Conservation (phyloP, 164 flowering plant species). For the Euptelea pleiosperma region DNA sequence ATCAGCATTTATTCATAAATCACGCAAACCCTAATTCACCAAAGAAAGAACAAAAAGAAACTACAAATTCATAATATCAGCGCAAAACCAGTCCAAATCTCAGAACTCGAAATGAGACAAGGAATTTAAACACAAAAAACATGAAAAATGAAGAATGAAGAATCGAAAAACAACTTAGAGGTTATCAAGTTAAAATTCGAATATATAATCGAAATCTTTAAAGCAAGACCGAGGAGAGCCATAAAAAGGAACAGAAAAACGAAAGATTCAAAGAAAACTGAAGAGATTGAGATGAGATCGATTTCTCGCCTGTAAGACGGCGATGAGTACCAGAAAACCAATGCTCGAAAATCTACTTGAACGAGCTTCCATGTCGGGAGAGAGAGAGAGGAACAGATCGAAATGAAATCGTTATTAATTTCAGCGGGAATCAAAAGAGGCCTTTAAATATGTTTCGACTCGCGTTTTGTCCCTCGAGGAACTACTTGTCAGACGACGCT, state of each 20-base stretch:
- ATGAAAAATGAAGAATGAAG: neutral
- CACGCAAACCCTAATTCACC: neutral
- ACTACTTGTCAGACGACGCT: no score
- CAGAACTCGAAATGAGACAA: neutral
- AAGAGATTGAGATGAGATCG: neutral
- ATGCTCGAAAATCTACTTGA: neutral
- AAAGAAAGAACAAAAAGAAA: neutral
- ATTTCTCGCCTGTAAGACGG: conserved; percentile 11
- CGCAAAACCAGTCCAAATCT: neutral
- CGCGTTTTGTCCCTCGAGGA: no score
- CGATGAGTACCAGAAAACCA: neutral
- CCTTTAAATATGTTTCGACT: conserved; percentile 3
- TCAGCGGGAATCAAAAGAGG: neutral
- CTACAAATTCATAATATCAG: neutral
- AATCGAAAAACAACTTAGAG: neutral
- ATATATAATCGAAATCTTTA: neutral
- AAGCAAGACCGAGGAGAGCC: neutral
- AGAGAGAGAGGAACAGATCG: neutral
- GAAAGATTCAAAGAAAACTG: neutral
- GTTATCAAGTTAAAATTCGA: neutral
- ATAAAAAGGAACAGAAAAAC: neutral
- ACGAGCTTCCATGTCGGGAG: conserved; percentile 10
- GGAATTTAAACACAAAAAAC: neutral
- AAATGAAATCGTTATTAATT: neutral
- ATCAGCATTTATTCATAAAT: neutral